Evolutionary conservation across 345 rosid species (phyloP).

Genomic region (Xanthoceras sorbifolium): DNA sequence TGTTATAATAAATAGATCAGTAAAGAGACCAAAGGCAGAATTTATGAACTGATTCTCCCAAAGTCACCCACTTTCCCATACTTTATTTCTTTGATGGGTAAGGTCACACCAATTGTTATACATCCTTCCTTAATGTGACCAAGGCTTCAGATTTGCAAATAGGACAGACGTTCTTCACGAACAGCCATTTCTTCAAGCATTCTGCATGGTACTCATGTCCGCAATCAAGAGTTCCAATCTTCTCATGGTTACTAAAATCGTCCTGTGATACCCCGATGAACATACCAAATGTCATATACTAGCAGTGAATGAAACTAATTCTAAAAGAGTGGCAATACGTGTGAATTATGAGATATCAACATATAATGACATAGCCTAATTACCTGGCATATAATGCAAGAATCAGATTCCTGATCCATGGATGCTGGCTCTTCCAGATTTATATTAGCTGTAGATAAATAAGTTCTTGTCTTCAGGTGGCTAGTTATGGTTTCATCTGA

Average conservation of each 20-base stretch:
- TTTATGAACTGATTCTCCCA: slow-evolving; percentile 8
- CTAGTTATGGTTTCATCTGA: slow-evolving; percentile 55
- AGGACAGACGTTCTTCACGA: slow-evolving; percentile 81
- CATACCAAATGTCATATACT: slow-evolving; percentile 3
- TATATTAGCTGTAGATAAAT: slow-evolving; percentile 35
- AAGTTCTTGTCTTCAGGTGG: slow-evolving; percentile 53
- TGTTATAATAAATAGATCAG: slow-evolving; percentile 36
- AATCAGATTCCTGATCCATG: slow-evolving; percentile 54
- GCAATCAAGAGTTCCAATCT: slow-evolving; percentile 68
- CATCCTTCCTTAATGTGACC: slow-evolving; percentile 29
- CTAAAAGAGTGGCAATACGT: background rate
- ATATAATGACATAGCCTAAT: background rate
- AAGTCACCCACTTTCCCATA: slow-evolving; percentile 25
- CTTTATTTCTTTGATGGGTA: slow-evolving; percentile 10
- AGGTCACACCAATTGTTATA: slow-evolving; percentile 9
- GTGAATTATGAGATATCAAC: background rate
- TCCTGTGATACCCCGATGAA: slow-evolving; percentile 46
- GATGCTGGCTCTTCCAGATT: slow-evolving; percentile 64
- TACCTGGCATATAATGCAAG: slow-evolving; percentile 95
- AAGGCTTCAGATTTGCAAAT: slow-evolving; percentile 87
- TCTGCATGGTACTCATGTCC: slow-evolving; percentile 77
- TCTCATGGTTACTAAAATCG: slow-evolving; percentile 52
- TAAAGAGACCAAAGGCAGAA: slow-evolving; percentile 22
- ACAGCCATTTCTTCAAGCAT: slow-evolving; percentile 89
- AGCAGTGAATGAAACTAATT: background rate